A percentile compares a stretch with the other conserved stretches of the same genome.
phyloP scores from a whole-genome alignment of 805 yeast species.

The Monosporozyma unispora region DNA sequence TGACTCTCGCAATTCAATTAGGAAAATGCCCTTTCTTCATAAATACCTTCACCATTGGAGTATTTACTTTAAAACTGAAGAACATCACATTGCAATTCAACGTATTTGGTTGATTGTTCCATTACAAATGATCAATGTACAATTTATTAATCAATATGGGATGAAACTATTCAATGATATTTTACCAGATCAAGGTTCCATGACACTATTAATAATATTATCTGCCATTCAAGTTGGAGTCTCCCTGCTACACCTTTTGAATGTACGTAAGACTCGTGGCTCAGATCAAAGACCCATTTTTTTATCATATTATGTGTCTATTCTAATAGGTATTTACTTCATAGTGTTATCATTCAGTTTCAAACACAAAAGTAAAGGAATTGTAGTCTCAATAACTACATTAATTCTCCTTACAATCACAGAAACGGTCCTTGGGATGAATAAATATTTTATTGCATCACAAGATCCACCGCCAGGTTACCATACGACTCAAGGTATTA shows the following conservation, averaged over 20 bases:
- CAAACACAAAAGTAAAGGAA: not conserved
- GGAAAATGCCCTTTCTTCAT: not conserved
- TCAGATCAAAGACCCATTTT: not conserved
- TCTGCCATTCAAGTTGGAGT: not conserved
- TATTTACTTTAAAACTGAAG: not conserved
- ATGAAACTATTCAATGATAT: conserved; percentile 1
- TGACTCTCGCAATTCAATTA: not conserved
- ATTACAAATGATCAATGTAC: conserved; percentile 1
- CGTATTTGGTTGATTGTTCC: not conserved
- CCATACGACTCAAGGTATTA: not conserved
- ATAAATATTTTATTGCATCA: not conserved
- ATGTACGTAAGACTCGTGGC: not conserved
- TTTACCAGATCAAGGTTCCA: not conserved
- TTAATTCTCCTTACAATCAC: not conserved
- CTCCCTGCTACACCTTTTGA: not conserved
- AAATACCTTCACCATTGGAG: not conserved
- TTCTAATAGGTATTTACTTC: not conserved
- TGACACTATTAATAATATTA: not conserved
- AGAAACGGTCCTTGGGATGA: not conserved
- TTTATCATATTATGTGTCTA: not conserved
- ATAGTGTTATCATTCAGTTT: not conserved
- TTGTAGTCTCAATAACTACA: not conserved
- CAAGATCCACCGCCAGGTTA: not conserved
- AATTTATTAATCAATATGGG: conserved; percentile 1
- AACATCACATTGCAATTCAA: not conserved